Base-by-base conservation (phyloP, 345 rosid genomes). In the Cardamine resedifolia region DNA sequence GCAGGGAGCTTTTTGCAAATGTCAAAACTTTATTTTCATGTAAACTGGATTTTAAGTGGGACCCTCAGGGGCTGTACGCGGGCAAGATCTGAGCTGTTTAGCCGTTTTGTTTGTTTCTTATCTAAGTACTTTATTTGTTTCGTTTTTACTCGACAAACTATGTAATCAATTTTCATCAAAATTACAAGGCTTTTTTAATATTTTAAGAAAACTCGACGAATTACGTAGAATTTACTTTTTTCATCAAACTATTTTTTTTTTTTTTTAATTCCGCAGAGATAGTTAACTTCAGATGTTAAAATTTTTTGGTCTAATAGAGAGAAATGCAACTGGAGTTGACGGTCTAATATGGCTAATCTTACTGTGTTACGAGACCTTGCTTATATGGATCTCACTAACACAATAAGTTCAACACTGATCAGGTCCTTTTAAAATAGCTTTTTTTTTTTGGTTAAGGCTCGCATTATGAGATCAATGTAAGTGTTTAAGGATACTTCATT, bases 81-180 rank as follows among this genome's bases (percentile, higher is more conserved):
- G 70, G 19, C 44, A 62, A 58, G 52, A 76, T 69, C 66, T 62
- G 64, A 76, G 79, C 79, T 76, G 79, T 75, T 14, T 53, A 62
- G 74, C 70, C 64, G 70, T 68, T 75, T 68, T 68, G 31, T 33
- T 61, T 75, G 58, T 65, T 34, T 50, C 14, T 66, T 53, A 36
- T 14, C 39, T 11, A 52, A 14, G 20, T 39, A 12, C 16, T 38
- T 39, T 4, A 58, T 36, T 34, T 58, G 64, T 59, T 38, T 58
- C n/a, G 30, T 2, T 31, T 56, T n/a, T 16, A 30, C 60, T 16
- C 39, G 4, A 21, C 10, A 56, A 56, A n/a, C 4, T 0, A 30
- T 10, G 4, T 28, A 8, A 16, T 3, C 12, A 15, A 15, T n/a
- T 24, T 53, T 7, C 5, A 52, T 3, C 11, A 52, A 21, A 48